Evolutionary conservation across 192 early-diverging fungal species (phyloP).

Genomic region (Backusella luteola): DNA sequence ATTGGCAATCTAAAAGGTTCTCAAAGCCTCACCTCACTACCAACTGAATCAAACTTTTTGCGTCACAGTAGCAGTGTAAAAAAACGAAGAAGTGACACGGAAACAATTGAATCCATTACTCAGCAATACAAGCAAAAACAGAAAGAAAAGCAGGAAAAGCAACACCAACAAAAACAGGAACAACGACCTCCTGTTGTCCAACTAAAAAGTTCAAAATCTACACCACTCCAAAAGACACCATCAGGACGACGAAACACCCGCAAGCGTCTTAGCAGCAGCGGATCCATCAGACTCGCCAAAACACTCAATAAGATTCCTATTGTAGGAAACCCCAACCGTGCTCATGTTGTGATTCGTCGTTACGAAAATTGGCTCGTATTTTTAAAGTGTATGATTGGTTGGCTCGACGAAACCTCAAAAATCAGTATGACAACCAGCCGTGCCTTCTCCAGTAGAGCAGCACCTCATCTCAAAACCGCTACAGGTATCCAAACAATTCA

Average conservation of each 20-base stretch:
- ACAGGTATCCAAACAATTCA: background rate
- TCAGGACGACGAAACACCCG: background rate
- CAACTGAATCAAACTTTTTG: background rate
- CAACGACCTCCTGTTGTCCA: background rate
- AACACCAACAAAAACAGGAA: background rate
- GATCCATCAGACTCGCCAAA: background rate
- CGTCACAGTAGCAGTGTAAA: background rate
- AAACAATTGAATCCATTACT: background rate
- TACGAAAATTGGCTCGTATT: conserved; percentile 6
- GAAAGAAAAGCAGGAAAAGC: background rate
- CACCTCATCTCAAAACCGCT: background rate
- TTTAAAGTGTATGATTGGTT: background rate
- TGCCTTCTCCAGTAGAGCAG: background rate
- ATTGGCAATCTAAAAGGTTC: background rate
- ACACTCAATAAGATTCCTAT: background rate
- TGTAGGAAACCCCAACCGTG: background rate
- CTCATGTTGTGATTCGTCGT: background rate
- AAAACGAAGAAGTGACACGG: background rate
- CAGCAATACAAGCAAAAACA: background rate
- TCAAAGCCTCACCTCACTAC: background rate
- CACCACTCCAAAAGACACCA: conserved; percentile 5
- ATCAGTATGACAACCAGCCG: conserved; percentile 9
- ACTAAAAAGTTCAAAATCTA: background rate
- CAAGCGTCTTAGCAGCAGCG: background rate
- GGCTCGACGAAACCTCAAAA: conserved; percentile 7